Evolutionary conservation across 2,329 filamentous ascomycete genomes (phyloP), one percentile per base, ranked within the genome.

Genomic region (Talaromyces atroroseus): DNA sequence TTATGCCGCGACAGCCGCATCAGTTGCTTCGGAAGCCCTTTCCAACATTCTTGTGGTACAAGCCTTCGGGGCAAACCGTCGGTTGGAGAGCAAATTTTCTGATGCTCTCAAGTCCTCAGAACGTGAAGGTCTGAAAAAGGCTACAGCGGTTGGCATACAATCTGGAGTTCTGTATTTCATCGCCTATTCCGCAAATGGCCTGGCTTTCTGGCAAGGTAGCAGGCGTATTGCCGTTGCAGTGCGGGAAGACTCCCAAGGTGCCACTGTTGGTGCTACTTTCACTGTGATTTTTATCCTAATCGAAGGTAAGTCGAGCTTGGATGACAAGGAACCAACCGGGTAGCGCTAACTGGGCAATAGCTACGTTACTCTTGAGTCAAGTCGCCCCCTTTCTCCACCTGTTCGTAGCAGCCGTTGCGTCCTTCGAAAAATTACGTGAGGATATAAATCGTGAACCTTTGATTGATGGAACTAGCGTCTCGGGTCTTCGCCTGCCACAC

Each of bases 141-240:
- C 81, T 0, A 67, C 78, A 2, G 74, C 77, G 1, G 75, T 78
- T 29, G 84, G 80, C 1, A 64, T 80, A 0, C 82, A 86, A 64
- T 75, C 81, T 10, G 83, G 83, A 2, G 66, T 79, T 14, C 70
- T 86, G 4, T 87, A 85, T 66, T 86, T 87, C 60, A 80, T 87
- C 60, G 81, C 83, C 8, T 87, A 85, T 61, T 78, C 82, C 1
- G 82, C 82, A 3, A 87, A 86, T 65, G 82, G 81, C 0, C 73
- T 87, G 8, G 82, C 83, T 0, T 87, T 85, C 64, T 87, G 82
- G 82, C 79, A 85, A 64, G 84, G 84, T 36, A 84, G 81, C 58
- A 75, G 72, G 42, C 78, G 78, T 58, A 78, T 83, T 53, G 52
- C 68, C 56, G 58, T 66, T 67, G 58, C 71, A 10, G 76, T 74